Evolutionary conservation across 345 rosid species (phyloP), one percentile per base, ranked within the genome.

Genomic region (Jatropha curcas): DNA sequence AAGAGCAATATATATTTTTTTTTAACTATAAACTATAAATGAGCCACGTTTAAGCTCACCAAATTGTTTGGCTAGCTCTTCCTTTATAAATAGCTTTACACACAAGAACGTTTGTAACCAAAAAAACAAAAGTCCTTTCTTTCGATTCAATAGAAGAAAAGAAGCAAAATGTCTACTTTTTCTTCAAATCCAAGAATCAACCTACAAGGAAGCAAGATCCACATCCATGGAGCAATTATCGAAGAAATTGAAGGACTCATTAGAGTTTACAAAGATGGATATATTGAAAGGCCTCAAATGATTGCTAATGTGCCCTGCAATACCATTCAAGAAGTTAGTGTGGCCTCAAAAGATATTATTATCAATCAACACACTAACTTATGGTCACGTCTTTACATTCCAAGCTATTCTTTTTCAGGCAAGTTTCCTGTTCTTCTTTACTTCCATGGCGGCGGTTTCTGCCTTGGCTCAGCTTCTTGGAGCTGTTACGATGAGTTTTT

Each of bases 371-470:
- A 48, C 16, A 68, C 77, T 9, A 73, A 55, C 71, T 63, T 78
- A 41, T 73, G 77, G 81, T 66, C 71, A 10, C 81, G 74, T 7
- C 16, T 78, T 53, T 78, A 68, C 14, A 61, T 65, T 13, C 67
- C 77, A 19, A 46, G 20, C 67, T 17, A 16, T 60, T 11, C 71
- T n/a, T n/a, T n/a, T 20, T 24, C 28, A 3, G 34, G 60, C 34
- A 62, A 13, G 62, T 71, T 78, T 19, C 74, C 81, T 27, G 57
- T 78, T n/a, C 35, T 78, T 55, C 48, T 73, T 55, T 78, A 78
- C 81, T 78, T 78, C 71, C 81, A 73, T 27, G 81, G 81, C 62
- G 81, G 81, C 10, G 81, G 81, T 10, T 78, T 78, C 35, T 73
- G 81, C 56, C 77, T 64, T 56, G 81, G 77, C 17, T 78, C 81